These are phyloP conservation scores for Blastobotrys arbuscula DNA, from an alignment of 1,139 yeast species.

Conservation along the genomic window DNA sequence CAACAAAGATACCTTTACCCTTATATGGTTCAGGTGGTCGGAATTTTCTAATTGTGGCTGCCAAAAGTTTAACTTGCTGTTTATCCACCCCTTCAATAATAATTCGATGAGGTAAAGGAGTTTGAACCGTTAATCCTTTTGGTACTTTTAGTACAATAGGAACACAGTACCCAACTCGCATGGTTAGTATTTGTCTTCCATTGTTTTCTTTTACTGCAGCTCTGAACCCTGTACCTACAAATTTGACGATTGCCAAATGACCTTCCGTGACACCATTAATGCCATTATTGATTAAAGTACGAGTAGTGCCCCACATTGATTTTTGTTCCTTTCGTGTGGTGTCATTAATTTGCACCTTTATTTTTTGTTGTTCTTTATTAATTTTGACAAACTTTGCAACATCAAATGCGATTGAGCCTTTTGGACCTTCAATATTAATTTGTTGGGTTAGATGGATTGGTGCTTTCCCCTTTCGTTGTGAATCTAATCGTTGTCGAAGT, in stretches of 20 bases:
- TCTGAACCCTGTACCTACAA: constrained; percentile 97
- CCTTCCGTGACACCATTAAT: constrained; percentile 89
- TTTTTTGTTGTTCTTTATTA: constrained; percentile 34
- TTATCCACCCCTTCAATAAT: constrained; percentile 83
- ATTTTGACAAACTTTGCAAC: constrained; percentile 69
- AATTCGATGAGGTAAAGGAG: constrained; percentile 86
- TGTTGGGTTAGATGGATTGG: constrained; percentile 54
- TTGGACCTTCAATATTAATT: constrained; percentile 74
- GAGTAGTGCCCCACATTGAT: constrained; percentile 92
- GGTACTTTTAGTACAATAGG: constrained; percentile 64
- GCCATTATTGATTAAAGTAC: constrained; percentile 72
- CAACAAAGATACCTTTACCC: constrained; percentile 94
- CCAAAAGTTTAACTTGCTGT: constrained; percentile 82
- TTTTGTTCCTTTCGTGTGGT: constrained; percentile 60
- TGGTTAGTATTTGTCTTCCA: constrained; percentile 56
- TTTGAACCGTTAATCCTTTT: constrained; percentile 60
- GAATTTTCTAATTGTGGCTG: constrained; percentile 78
- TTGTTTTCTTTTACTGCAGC: constrained; percentile 56
- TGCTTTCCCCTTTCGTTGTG: constrained; percentile 54
- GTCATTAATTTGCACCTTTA: constrained; percentile 54
- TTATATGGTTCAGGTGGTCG: constrained; percentile 98
- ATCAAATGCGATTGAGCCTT: constrained; percentile 57
- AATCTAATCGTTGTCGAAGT: constrained; percentile 27
- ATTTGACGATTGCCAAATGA: constrained; percentile 77
- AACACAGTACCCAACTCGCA: constrained; percentile 83